A percentile compares a stretch with the other conserved stretches of the same genome.
Evolutionary conservation across 768 basidiomycete genomes (phyloP).

Genomic region (Paxillus ammoniavirescens): DNA sequence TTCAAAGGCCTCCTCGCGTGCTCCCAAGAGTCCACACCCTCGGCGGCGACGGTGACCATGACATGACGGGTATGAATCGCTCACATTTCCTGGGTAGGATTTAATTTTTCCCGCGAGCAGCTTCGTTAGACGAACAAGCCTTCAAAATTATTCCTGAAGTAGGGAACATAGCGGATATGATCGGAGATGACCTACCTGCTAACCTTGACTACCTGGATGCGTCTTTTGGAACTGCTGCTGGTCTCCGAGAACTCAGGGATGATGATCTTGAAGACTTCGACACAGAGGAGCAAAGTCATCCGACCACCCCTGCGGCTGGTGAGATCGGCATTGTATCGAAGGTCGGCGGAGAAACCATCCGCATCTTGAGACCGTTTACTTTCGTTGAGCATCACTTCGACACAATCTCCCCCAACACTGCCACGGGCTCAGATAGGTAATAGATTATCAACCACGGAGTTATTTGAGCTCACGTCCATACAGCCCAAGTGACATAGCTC

Average conservation of each 20-base stretch:
- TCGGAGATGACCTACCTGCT: conserved; percentile 86
- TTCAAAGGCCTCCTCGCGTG: conserved; percentile 9
- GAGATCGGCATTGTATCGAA: conserved; percentile 51
- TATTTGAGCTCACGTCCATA: conserved; percentile 4
- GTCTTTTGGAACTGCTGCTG: conserved; percentile 76
- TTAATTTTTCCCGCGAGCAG: conserved; percentile 33
- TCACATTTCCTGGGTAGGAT: not conserved
- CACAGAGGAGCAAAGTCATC: conserved; percentile 18
- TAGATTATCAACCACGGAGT: conserved; percentile 12
- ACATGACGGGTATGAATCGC: conserved; percentile 29
- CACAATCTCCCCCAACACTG: conserved; percentile 54
- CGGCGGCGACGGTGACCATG: conserved; percentile 2
- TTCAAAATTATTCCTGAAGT: conserved; percentile 76
- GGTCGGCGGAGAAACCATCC: conserved; percentile 83
- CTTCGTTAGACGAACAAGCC: conserved; percentile 79
- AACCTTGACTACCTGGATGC: conserved; percentile 87
- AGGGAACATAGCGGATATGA: conserved; percentile 81
- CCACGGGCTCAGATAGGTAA: conserved; percentile 48
- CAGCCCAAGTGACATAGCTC: conserved; percentile 45
- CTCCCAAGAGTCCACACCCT: conserved; percentile 7
- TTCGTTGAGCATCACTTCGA: conserved; percentile 76
- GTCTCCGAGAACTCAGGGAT: conserved; percentile 67
- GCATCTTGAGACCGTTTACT: conserved; percentile 66
- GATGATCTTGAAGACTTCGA: conserved; percentile 74
- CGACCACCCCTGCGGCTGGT: conserved; percentile 17